phyloP scores from a whole-genome alignment of 306 rosid genomes.

The Comarum palustre region DNA sequence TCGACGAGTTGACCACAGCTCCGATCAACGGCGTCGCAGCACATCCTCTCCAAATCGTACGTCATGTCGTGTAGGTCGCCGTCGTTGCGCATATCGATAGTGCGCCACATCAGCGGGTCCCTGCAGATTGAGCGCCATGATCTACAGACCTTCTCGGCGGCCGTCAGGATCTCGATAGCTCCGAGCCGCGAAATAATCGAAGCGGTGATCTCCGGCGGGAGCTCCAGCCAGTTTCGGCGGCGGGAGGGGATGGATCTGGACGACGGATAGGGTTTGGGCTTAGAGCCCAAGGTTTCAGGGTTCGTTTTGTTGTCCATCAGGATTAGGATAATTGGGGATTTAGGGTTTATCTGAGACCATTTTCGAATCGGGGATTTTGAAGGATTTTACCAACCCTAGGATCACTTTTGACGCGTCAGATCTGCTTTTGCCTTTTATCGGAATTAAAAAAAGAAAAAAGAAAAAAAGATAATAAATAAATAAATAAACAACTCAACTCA shows the following conservation, averaged over 20 bases:
- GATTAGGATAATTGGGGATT: neutral
- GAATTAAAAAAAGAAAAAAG: no score
- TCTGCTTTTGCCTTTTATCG: no score
- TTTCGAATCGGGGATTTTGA: no score
- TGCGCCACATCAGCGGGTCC: conserved; percentile 58
- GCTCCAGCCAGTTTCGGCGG: conserved; percentile 43
- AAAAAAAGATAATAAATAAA: no score
- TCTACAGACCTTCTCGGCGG: conserved; percentile 43
- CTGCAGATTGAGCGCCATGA: conserved; percentile 49
- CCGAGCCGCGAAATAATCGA: conserved; percentile 45
- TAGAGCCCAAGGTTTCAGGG: neutral
- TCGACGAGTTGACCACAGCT: conserved; percentile 34
- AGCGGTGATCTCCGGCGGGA: conserved; percentile 48
- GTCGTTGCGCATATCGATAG: conserved; percentile 37
- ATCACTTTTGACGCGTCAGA: no score
- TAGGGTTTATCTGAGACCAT: neutral
- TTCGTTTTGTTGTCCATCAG: neutral
- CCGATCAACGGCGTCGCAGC: conserved; percentile 41
- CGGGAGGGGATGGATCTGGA: neutral
- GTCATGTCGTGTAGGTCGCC: neutral
- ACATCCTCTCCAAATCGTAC: conserved; percentile 24
- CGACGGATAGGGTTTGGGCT: neutral
- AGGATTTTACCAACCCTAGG: no score
- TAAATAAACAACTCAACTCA: no score
- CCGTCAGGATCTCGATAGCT: conserved; percentile 35